Evolutionary conservation across 23 red algal genomes (phyloP), one percentile per base, ranked within the genome.

Genomic region (Gracilaria domingensis): DNA sequence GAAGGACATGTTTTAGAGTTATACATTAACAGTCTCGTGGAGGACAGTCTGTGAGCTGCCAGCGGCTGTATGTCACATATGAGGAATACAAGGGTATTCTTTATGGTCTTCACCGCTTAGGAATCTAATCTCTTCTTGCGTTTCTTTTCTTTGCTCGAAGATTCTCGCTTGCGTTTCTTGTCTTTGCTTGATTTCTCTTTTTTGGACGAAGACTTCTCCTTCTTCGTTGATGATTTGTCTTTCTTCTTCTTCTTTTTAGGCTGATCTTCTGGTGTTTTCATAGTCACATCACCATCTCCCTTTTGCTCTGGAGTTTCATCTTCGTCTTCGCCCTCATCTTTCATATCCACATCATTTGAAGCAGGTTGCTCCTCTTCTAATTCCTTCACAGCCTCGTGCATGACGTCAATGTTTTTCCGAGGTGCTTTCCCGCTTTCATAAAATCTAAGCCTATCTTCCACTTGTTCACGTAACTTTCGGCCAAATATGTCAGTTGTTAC

Each of bases 401-500:
- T 96, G 37, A 95, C 95, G 23, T 95, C 97, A 85, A 83, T 45
- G 84, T 99, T 99, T 40, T 89, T 91, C 26, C 93, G 75, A 42
- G 96, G 96, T 4, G 82, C 84, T 64, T 88, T 77, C 14, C 96
- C 96, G 20, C 84, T 93, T 59, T 98, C 96, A 72, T 95, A 98
- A 85, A 98, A 96, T 53, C 79, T 89, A 12, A 99, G 88, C 30
- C 97, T 55, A 40, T 96, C 97, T 66, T 99, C 97, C 17, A 99
- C 93, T 61, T 99, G 94, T 36, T 96, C 94, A 24, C 89, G 84
- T n/a, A 96, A 80, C 82, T 91, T 95, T 54, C 81, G 81, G 21
- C 97, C 97, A 66, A 96, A 99, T 45, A 95, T 79, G n/a, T 99
- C 93, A 2, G 91, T 91, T 23, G 77, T 66, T 71, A 88, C 54